Conservation (phyloP, 495 filamentous ascomycete genomes). For the Patellaria atrata region DNA sequence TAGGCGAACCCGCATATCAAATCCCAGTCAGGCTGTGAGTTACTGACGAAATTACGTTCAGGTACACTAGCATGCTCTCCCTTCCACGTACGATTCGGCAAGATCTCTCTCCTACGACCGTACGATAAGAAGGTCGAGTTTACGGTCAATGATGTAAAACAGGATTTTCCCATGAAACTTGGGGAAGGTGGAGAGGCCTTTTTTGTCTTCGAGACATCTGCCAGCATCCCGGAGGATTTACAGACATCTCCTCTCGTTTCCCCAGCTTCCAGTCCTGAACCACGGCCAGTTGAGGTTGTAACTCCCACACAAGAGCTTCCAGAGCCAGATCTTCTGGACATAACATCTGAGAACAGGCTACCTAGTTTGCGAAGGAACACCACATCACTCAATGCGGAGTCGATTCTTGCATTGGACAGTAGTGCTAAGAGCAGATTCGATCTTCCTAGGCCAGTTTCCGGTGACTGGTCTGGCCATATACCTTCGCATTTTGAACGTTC, state of each 20-base stretch:
- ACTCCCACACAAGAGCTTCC: constrained; percentile 43
- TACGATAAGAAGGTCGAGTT: constrained; percentile 99
- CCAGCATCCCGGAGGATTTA: constrained; percentile 71
- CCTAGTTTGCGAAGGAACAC: background rate
- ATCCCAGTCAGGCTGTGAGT: constrained; percentile 3
- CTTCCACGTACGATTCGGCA: constrained; percentile 97
- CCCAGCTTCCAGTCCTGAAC: constrained; percentile 63
- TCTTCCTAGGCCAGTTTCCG: constrained; percentile 19
- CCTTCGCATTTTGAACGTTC: constrained; percentile 10
- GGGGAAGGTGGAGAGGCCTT: constrained; percentile 96
- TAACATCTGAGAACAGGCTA: constrained; percentile 10
- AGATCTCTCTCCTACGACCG: constrained; percentile 88
- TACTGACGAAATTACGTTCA: constrained; percentile 15
- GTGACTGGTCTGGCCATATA: constrained; percentile 16
- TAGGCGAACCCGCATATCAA: constrained; percentile 19
- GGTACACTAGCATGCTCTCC: constrained; percentile 77
- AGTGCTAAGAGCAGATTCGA: constrained; percentile 38
- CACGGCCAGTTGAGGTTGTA: constrained; percentile 38
- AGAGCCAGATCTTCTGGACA: constrained; percentile 71
- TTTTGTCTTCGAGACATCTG: constrained; percentile 92
- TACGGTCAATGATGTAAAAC: constrained; percentile 78
- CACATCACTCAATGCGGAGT: no score
- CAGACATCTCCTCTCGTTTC: constrained; percentile 92
- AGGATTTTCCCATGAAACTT: constrained; percentile 94
- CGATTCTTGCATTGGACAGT: constrained; percentile 14